A percentile compares a stretch with the other conserved stretches of the same genome.
Conservation (phyloP, 163 green algal species). For the Chloroidium sp. region DNA sequence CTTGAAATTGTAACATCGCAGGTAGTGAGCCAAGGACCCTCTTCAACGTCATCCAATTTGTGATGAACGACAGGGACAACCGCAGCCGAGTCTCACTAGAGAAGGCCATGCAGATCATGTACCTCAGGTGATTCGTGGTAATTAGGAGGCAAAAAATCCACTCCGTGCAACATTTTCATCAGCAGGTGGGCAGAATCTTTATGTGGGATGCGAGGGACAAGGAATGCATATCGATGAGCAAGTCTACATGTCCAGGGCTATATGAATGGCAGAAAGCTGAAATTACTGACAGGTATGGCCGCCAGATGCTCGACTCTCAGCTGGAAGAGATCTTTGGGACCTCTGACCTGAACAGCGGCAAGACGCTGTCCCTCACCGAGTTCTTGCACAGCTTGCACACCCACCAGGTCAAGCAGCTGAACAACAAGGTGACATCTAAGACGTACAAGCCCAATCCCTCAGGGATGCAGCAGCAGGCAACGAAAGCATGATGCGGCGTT, state of each 20-base stretch:
- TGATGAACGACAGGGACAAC: slow-evolving; percentile 83
- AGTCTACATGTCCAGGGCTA: no score
- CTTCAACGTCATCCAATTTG: slow-evolving; percentile 92
- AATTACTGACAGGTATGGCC: slow-evolving; percentile 47
- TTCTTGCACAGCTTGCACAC: slow-evolving; percentile 76
- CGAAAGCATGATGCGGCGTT: neutral
- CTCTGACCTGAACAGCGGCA: slow-evolving; percentile 78
- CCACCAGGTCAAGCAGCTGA: slow-evolving; percentile 66
- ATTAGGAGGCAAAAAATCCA: no score
- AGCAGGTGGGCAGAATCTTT: no score
- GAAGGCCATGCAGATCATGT: slow-evolving; percentile 85
- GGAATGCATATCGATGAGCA: no score
- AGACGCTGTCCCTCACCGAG: slow-evolving; percentile 80
- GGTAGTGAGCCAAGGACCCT: slow-evolving; percentile 83
- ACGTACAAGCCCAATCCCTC: slow-evolving; percentile 43
- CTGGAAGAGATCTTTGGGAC: slow-evolving; percentile 89
- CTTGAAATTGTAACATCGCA: slow-evolving; percentile 7
- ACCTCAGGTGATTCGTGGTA: slow-evolving; percentile 39
- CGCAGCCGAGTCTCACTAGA: slow-evolving; percentile 66
- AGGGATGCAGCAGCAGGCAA: neutral
- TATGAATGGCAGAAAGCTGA: no score
- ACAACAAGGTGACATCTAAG: slow-evolving; percentile 55
- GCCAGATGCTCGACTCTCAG: slow-evolving; percentile 67
- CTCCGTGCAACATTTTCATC: no score
- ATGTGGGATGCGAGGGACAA: no score